Evolutionary conservation across 805 yeast genomes (phyloP).

Genomic region (Candida ficus): DNA sequence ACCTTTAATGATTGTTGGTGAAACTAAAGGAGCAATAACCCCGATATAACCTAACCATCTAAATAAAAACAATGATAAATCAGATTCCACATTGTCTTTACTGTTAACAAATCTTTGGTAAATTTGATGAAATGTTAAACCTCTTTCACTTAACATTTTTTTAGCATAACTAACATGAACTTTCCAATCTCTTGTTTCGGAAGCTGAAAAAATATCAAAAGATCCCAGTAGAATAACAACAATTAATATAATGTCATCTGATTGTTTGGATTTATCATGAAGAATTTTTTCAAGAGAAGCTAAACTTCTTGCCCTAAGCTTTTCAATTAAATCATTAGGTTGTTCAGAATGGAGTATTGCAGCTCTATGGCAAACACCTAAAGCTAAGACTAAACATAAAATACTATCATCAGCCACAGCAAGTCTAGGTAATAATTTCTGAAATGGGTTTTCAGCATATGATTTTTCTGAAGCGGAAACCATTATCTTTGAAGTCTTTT

Average conservation of each 20-base stretch:
- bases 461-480: not conserved
- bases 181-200: not conserved
- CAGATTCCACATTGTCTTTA: not conserved
- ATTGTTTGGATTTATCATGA: not conserved
- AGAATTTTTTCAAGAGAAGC: not conserved
- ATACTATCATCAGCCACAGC: not conserved
- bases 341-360: not conserved
- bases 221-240: not conserved
- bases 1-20: not conserved
- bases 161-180: not conserved
- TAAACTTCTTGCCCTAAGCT: not conserved
- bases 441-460: not conserved
- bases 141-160: not conserved
- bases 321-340: not conserved
- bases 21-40: not conserved
- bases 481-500: not conserved
- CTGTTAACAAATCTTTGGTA: not conserved
- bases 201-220: not conserved
- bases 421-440: not conserved
- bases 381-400: not conserved
- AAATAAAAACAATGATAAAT: not conserved
- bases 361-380: not conserved
- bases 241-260: not conserved
- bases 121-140: not conserved
- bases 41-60: not conserved